phyloP scores from a whole-genome alignment of 345 rosid genomes.

The Salix suchowensis region DNA sequence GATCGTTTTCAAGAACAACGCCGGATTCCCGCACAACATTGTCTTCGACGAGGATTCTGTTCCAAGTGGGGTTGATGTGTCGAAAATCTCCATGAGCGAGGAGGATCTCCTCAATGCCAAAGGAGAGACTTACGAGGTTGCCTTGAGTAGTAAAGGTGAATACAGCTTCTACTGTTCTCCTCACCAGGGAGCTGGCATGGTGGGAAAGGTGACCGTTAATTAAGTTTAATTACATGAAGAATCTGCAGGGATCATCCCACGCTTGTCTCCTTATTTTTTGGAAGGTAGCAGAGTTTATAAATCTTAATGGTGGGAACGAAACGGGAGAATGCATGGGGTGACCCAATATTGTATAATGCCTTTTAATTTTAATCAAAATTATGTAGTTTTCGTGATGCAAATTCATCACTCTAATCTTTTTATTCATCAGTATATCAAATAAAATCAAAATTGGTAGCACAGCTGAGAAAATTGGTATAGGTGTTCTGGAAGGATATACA shows the following conservation, averaged over 20 bases:
- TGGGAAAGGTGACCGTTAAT: slow-evolving; percentile 74
- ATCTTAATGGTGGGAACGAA: neutral
- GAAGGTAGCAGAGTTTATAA: slow-evolving; percentile 12
- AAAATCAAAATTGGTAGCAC: neutral
- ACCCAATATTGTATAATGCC: slow-evolving; percentile 6
- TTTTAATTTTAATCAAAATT: slow-evolving; percentile 4
- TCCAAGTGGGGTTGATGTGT: slow-evolving; percentile 74
- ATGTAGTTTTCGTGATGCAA: neutral
- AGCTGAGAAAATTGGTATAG: neutral
- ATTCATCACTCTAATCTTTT: neutral
- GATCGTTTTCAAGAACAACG: slow-evolving; percentile 88
- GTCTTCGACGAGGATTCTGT: slow-evolving; percentile 81
- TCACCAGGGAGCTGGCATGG: slow-evolving; percentile 97
- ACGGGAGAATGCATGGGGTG: slow-evolving; percentile 3
- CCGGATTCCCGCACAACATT: slow-evolving; percentile 90
- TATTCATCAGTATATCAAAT: neutral
- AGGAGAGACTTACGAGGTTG: slow-evolving; percentile 64
- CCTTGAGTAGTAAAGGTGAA: slow-evolving; percentile 65
- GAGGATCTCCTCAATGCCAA: slow-evolving; percentile 59
- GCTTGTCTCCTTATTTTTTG: neutral
- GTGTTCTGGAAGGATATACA: no score
- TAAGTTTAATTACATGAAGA: slow-evolving; percentile 16
- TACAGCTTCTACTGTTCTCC: slow-evolving; percentile 80
- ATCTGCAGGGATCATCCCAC: slow-evolving; percentile 1
- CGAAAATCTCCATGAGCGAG: slow-evolving; percentile 77